These are phyloP conservation scores for Paramecium bursaria DNA, from an alignment of 73 alveolate genomes.

Conservation along the genomic window DNA sequence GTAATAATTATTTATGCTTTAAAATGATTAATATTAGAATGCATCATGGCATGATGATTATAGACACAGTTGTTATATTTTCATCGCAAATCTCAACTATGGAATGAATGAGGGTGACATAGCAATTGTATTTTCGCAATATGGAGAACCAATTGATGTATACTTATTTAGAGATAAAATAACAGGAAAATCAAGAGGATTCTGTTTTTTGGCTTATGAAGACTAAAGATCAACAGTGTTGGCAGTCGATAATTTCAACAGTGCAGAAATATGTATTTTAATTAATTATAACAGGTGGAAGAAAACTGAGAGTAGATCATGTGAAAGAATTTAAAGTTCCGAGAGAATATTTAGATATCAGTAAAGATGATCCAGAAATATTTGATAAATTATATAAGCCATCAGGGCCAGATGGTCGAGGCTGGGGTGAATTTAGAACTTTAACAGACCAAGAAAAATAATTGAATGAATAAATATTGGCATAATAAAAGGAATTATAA, in stretches of 20 bases:
- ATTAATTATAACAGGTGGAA: constrained; percentile 70
- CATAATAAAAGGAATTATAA: constrained; percentile 15
- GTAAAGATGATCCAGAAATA: constrained; percentile 73
- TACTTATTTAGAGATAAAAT: constrained; percentile 90
- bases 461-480: constrained; percentile 76
- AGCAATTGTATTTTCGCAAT: constrained; percentile 92
- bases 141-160: constrained; percentile 95
- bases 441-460: constrained; percentile 83
- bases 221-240: constrained; percentile 94
- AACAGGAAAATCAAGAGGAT: constrained; percentile 96
- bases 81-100: constrained; percentile 87
- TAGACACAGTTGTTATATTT: too few relatives aligned
- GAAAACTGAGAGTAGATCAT: constrained; percentile 92
- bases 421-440: constrained; percentile 97
- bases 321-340: constrained; percentile 91
- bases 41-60: too few relatives aligned
- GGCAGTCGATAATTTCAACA: constrained; percentile 98
- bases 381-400: constrained; percentile 87
- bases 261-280: constrained; percentile 80
- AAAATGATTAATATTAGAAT: too few relatives aligned
- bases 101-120: constrained; percentile 98
- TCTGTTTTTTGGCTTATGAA: constrained; percentile 94
- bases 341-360: constrained; percentile 85
- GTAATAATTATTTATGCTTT: too few relatives aligned
- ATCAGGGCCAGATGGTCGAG: constrained; percentile 99